Evolutionary conservation across 805 yeast species (phyloP), one percentile per base, ranked within the genome.

Genomic region (Starmerella sirachaensis): DNA sequence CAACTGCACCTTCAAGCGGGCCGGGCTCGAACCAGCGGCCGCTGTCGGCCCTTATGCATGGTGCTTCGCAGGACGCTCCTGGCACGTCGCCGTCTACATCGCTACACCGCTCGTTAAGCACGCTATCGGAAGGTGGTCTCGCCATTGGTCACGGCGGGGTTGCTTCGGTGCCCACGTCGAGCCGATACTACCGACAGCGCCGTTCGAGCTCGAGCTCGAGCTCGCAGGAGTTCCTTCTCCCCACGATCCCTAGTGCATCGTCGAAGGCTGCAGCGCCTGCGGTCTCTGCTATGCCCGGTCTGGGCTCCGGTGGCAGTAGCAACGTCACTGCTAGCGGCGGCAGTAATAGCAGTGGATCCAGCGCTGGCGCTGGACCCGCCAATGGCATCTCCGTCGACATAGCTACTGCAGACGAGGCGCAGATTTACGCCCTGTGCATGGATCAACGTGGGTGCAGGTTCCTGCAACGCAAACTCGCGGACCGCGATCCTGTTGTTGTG

Each of bases 401-500:
- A 11, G 38, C 36, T 2, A 28, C 25, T 4, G 33, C 40, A 5
- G 20, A 37, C 14, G 38, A 39, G 14, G 58, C 55, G 31, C 85
- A 83, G 44, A 78, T 88, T 37, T 80, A 73, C 54, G 69, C 81
- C 1, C 65, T 91, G 46, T 86, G 97, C 62, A 83, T 78, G 54
- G 98, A 88, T 57, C 97, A 88, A 61, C 95, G 88, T 56, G 97
- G 98, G 7, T 88, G 97, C 56, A 68, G 98, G 42, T 85, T 81
- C 57, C 63, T 88, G 46, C 98, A 88, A 60, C 74, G 79, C 46
- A 93, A 85, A 56, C 66, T 91, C 48, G 94, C 84, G 50, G 57
- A 65, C 39, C 42, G 48, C 13, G 56, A 56, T 33, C 56, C 58
- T 4, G 46, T 33, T n/a, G 48, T 57, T 21, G 36, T 57, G 24